Evolutionary conservation across 1,284 basidiomycete species (phyloP).

Genomic region (Ustilago sp.): DNA sequence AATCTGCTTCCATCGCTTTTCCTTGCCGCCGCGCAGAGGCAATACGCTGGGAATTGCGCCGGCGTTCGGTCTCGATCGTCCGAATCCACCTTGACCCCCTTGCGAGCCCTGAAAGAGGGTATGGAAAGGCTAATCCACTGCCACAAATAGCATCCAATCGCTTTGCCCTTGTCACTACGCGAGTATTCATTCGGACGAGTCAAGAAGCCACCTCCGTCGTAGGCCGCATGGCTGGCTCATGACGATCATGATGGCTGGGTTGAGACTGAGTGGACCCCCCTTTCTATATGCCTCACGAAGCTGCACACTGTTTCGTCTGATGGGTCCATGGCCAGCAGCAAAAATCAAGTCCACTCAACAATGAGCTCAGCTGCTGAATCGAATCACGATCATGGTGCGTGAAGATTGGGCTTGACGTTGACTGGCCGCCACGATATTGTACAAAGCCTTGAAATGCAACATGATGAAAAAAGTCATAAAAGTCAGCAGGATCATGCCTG

Average conservation of each 20-base stretch:
- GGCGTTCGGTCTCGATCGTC: neutral
- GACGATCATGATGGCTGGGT: neutral
- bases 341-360: neutral
- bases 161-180: neutral
- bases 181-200: neutral
- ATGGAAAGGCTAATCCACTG: no score
- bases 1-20: conserved; percentile 14
- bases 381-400: neutral
- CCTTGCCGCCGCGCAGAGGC: neutral
- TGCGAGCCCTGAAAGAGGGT: no score
- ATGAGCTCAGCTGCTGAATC: neutral
- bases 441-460: conserved; percentile 16
- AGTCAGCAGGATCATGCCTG: conserved; percentile 24
- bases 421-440: conserved; percentile 17
- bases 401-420: neutral
- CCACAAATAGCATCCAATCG: no score
- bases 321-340: neutral
- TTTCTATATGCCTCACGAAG: neutral
- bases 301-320: neutral
- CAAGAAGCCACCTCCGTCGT: neutral
- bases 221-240: neutral
- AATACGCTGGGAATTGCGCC: neutral
- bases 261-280: neutral
- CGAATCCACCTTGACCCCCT: neutral
- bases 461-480: neutral